These are phyloP conservation scores for Henckelia pumila DNA, from an alignment of 257 asterid species.

Conservation along the genomic window DNA sequence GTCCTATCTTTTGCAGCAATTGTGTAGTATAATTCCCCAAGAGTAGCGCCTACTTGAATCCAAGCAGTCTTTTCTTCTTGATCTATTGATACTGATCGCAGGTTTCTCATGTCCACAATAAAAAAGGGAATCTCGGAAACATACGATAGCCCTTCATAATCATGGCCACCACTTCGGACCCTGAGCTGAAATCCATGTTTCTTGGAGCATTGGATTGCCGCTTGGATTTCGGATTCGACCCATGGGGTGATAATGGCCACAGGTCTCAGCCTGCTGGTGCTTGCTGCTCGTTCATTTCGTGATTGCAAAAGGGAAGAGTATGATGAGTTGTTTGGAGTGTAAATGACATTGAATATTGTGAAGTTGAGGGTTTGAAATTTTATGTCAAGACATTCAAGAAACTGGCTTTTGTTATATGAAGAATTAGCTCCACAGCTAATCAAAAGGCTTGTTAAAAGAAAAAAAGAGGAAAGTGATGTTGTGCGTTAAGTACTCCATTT, in stretches of 20 bases:
- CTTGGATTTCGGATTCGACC: constrained; percentile 35
- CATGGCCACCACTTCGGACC: too few relatives aligned
- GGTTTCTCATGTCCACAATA: constrained; percentile 35
- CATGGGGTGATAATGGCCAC: constrained; percentile 32
- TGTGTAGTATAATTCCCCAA: constrained; percentile 38
- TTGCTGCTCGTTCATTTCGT: not conserved
- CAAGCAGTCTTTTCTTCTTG: constrained; percentile 36
- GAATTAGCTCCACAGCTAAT: constrained; percentile 4
- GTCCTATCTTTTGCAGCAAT: constrained; percentile 26
- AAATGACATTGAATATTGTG: not conserved
- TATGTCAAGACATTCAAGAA: constrained; percentile 25
- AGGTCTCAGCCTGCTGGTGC: constrained; percentile 19
- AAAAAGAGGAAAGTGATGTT: too few relatives aligned
- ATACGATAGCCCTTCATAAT: constrained; percentile 46
- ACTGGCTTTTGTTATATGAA: not conserved
- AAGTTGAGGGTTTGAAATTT: constrained; percentile 3
- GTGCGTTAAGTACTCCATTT: too few relatives aligned
- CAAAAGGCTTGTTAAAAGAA: not conserved
- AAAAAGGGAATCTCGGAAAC: constrained; percentile 31
- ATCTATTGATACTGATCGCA: constrained; percentile 29
- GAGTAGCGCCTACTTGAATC: constrained; percentile 40
- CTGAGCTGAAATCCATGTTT: constrained; percentile 30
- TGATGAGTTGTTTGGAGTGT: constrained; percentile 21
- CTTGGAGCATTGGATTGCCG: constrained; percentile 33
- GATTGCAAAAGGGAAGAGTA: constrained; percentile 13